phyloP scores from a whole-genome alignment of 495 filamentous ascomycete genomes.

The Amphirosellinia nigrospora region DNA sequence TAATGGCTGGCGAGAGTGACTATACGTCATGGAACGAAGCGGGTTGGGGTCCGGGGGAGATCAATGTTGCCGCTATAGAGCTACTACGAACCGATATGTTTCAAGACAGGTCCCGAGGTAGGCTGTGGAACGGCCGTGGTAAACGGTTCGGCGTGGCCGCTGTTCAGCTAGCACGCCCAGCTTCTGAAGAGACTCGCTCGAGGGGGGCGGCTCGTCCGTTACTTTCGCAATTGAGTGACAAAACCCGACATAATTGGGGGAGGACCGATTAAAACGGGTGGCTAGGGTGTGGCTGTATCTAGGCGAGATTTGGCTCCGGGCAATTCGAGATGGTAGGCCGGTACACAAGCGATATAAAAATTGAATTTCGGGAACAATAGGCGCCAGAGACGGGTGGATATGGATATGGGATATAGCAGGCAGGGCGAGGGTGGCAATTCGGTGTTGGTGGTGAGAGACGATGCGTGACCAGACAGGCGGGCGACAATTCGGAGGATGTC shows the following conservation, averaged over 20 bases:
- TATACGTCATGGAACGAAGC: conserved; percentile 20
- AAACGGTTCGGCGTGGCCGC: conserved; percentile 13
- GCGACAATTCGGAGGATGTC: not conserved
- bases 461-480: not conserved
- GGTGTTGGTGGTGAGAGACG: not conserved
- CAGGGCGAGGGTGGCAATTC: conserved; percentile 3
- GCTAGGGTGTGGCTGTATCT: conserved; percentile 17
- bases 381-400: conserved; percentile 5
- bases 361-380: conserved; percentile 24
- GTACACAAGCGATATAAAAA: conserved; percentile 18
- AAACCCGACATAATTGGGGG: conserved; percentile 20
- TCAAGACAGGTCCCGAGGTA: not conserved
- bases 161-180: conserved; percentile 7
- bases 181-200: conserved; percentile 8
- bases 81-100: not conserved
- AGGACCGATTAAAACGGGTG: conserved; percentile 6
- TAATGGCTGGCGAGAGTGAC: not conserved
- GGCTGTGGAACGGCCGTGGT: conserved; percentile 8
- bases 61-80: not conserved
- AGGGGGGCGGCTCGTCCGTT: conserved; percentile 13
- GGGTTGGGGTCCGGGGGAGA: not conserved
- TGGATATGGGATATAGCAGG: not conserved
- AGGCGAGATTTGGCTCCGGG: conserved; percentile 24
- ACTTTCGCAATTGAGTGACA: conserved; percentile 15
- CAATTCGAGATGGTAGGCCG: conserved; percentile 33